Base-by-base conservation (phyloP, 441 rosid genomes). In the Pelargonium citronellum region DNA sequence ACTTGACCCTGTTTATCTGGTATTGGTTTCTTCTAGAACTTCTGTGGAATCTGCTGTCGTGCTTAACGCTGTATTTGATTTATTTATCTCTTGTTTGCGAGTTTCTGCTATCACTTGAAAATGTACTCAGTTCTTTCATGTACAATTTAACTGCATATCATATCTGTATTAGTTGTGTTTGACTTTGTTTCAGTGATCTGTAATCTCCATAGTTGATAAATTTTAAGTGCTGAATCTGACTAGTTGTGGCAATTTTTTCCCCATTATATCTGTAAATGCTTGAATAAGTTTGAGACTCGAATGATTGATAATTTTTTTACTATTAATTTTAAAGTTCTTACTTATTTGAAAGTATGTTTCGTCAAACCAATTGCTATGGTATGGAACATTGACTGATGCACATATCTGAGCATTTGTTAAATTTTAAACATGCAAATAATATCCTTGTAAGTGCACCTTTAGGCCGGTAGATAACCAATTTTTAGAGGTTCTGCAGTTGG, bases 61-160 rank as follows among this genome's bases (percentile, higher is more conserved):
- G 71, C 64, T 67, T 71, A 67, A 34, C 39, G 62, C 68, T 67
- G 13, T 67, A 68, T 75, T 75, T 65, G 73, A 63, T 75, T 79
- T 73, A 58, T 75, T 37, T n/a, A 2, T 67, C 39, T 49, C 46
- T 7, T 67, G 65, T 64, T 72, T 64, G 68, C 61, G 49, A 53
- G 46, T 71, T 15, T 41, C 62, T 67, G 47, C 67, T 66, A 27
- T 43, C 64, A 34, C 39, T 62, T 61, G 68, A 64, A 75, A 64
- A 75, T 68, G 43, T 39, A 63, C 44, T 53, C 22, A 58, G 64
- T 13, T 69, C 62, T 30, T 65, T 67, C 55, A 7, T 46, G 27
- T 67, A 51, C 67, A 73, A 69, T 60, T 67, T 22, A 39, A 17
- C 46, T 60, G 8, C 43, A 68, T 46, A 20, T 53, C 58, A 30